Evolutionary conservation across 345 rosid species (phyloP).

Genomic region (Eucalyptus grandis): DNA sequence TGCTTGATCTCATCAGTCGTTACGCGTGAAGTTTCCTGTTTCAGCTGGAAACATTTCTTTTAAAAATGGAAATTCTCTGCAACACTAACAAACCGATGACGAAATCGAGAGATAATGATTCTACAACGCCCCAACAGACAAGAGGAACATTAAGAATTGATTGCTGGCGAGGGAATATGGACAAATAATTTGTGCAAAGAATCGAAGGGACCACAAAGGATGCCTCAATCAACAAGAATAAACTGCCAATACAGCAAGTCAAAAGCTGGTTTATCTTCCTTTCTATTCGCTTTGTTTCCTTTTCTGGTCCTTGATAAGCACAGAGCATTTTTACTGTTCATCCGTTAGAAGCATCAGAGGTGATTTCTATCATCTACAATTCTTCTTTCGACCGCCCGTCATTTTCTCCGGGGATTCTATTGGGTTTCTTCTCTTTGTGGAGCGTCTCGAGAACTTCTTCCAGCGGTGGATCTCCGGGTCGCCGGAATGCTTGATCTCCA

Average conservation of each 20-base stretch:
- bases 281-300: not conserved
- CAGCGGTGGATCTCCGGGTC: constrained; percentile 80
- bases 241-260: not conserved
- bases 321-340: not conserved
- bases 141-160: not conserved
- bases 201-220: not conserved
- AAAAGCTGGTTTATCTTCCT: not conserved
- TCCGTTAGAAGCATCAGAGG: not conserved
- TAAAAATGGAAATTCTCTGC: not conserved
- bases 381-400: constrained; percentile 35
- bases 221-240: not conserved
- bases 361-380: constrained; percentile 10
- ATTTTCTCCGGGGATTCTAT: not conserved
- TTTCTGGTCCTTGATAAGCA: not conserved
- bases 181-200: not conserved
- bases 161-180: not conserved
- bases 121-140: not conserved
- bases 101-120: not conserved
- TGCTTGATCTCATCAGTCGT: not conserved
- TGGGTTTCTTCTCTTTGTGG: constrained; percentile 2
- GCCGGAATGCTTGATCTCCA: constrained; percentile 58
- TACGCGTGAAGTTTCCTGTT: not conserved
- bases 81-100: not conserved
- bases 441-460: constrained; percentile 48
- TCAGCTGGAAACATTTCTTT: not conserved